Base-by-base conservation (phyloP, 164 flowering plant species). In the Buxus sempervirens region DNA sequence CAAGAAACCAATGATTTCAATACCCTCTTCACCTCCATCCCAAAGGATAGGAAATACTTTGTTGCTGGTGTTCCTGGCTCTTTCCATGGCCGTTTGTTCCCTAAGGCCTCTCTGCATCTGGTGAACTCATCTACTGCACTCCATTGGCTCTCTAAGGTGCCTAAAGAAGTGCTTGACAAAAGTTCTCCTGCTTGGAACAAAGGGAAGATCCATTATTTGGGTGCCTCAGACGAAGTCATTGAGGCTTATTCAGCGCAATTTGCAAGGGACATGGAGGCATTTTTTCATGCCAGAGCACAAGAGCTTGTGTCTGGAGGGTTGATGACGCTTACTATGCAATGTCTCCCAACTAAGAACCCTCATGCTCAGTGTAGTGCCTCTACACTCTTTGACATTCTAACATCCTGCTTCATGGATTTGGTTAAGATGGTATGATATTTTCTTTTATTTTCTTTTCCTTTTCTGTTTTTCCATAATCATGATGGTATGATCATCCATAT, bases 191-290 rank as follows among this genome's bases (percentile, higher is more conserved):
- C n/a, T 4, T 24, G 27, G 18, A 60, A 60, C 42, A 60, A 60
- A 32, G 41, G 41, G 21, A 60, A 60, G 62, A 60, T 60, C 22
- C n/a, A 27, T 60, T 60, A 28, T 22, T 38, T 38, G 27, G 20
- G 42, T 60, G 62, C 62, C 21, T 19, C 22, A 27, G 4, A 60
- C 7, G 62, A 60, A 60, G 62, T 60, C 10, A 19, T 27, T 5
- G 42, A 60, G 20, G 62, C 62, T 27, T 60, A 15, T 27, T 27
- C 62, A 32, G 22, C 41, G 16, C 62, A 60, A 8, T 60, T 60
- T n/a, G 41, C 62, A 16, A 27, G 28, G 62, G 62, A 60, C 62
- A 60, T 60, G n/a, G 62, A 28, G 21, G 12, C 62, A 20, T 60
- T 60, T 27, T 26, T 60, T n/a, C 10, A 22, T 14, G 32, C 32